Evolutionary conservation across 768 basidiomycete genomes (phyloP).

Genomic region (Lyophyllum atratum): DNA sequence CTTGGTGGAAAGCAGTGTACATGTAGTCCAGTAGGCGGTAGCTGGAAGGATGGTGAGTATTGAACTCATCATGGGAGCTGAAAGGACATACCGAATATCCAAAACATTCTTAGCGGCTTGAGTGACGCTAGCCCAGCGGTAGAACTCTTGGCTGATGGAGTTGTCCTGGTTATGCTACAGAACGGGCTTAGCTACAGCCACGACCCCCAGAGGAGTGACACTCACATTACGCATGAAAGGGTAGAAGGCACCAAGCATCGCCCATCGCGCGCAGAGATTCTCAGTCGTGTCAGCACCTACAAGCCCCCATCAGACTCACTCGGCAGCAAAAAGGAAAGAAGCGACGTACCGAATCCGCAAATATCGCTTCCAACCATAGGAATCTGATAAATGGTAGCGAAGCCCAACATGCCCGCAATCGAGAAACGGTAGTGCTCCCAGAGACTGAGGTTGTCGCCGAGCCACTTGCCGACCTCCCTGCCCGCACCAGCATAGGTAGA

Average conservation of each 20-base stretch:
- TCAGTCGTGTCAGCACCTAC: conserved; percentile 64
- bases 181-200: neutral
- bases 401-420: conserved; percentile 67
- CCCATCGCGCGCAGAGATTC: conserved; percentile 74
- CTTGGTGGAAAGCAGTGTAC: conserved; percentile 69
- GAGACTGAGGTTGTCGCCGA: conserved; percentile 63
- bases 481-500: conserved; percentile 76
- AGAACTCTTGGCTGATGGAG: conserved; percentile 66
- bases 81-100: conserved; percentile 52
- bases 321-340: neutral
- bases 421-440: conserved; percentile 63
- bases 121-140: conserved; percentile 59
- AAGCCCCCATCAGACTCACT: neutral
- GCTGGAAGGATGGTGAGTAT: conserved; percentile 28
- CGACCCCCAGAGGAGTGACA: neutral
- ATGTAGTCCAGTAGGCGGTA: conserved; percentile 73
- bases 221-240: conserved; percentile 79
- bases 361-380: conserved; percentile 82
- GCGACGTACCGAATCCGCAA: conserved; percentile 58
- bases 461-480: conserved; percentile 69
- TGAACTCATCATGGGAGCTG: neutral
- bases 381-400: conserved; percentile 63
- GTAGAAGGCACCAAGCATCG: conserved; percentile 74
- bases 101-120: conserved; percentile 61
- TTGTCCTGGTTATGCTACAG: conserved; percentile 55